These are phyloP conservation scores for Rhizopus sp. DNA, from an alignment of 371 early-diverging fungal species.

Conservation along the genomic window DNA sequence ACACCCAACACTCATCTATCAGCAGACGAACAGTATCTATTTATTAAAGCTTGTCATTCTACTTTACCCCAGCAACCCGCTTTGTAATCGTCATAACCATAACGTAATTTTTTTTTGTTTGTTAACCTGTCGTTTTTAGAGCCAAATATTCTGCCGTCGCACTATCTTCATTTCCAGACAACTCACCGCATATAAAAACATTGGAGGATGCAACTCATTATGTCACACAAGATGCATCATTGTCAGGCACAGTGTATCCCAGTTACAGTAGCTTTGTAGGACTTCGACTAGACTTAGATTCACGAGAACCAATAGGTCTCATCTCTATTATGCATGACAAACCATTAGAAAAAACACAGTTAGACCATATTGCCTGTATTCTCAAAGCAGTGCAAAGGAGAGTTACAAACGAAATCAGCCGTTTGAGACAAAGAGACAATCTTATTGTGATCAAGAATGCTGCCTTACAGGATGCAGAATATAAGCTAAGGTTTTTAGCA, in stretches of 20 bases:
- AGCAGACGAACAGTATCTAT: conserved; percentile 6
- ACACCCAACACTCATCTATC: neutral
- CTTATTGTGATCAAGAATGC: conserved; percentile 51
- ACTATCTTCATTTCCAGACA: conserved; percentile 7
- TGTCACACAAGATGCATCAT: conserved; percentile 12
- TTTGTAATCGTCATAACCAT: conserved; percentile 10
- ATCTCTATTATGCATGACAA: conserved; percentile 21
- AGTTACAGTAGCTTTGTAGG: conserved; percentile 21
- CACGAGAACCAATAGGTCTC: conserved; percentile 17
- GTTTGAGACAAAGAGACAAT: conserved; percentile 44
- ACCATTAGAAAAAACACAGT: conserved; percentile 12
- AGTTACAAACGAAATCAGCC: conserved; percentile 48
- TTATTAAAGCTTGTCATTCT: conserved; percentile 21
- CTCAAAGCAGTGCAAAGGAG: conserved; percentile 40
- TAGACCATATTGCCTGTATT: conserved; percentile 16
- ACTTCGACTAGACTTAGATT: conserved; percentile 15
- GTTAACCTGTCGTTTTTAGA: conserved; percentile 10
- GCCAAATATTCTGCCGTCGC: conserved; percentile 16
- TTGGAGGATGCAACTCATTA: conserved; percentile 11
- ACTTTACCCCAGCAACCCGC: conserved; percentile 1
- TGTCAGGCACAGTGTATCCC: conserved; percentile 12
- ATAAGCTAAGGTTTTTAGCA: conserved; percentile 62
- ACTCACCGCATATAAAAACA: conserved; percentile 21
- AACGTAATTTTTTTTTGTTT: neutral
- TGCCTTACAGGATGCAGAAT: conserved; percentile 59